A percentile compares a stretch with the other conserved stretches of the same genome.
These are phyloP conservation scores for Yamadazyma phyllophila DNA, from an alignment of 805 yeast genomes.

Conservation along the genomic window DNA sequence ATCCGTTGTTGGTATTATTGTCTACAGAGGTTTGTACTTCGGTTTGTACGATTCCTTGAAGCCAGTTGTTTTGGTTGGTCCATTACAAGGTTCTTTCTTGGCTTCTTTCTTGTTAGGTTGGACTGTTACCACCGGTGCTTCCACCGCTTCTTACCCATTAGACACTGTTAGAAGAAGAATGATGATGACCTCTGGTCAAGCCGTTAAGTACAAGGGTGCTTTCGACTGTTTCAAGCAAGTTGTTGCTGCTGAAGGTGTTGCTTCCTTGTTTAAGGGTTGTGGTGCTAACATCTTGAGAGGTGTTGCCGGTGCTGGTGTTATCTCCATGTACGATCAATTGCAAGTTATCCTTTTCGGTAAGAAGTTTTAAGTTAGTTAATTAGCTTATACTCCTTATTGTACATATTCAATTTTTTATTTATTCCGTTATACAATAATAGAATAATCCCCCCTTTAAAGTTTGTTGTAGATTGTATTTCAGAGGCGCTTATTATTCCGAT, in stretches of 20 bases:
- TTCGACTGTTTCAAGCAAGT: conserved; percentile 88
- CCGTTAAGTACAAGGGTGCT: conserved; percentile 94
- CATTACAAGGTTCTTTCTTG: conserved; percentile 89
- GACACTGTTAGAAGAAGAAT: conserved; percentile 99
- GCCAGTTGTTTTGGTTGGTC: conserved; percentile 92
- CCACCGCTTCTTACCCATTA: conserved; percentile 98
- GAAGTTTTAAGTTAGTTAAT: conserved; percentile 51
- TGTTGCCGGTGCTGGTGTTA: conserved; percentile 99
- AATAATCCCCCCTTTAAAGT: conserved; percentile 4
- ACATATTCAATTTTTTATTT: conserved; percentile 13
- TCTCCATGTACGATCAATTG: conserved; percentile 95
- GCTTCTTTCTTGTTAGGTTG: conserved; percentile 97
- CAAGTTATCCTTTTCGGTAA: conserved; percentile 94
- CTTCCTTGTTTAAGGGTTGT: conserved; percentile 96
- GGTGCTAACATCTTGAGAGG: conserved; percentile 99
- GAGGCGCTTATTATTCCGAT: no score
- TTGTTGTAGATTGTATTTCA: neutral
- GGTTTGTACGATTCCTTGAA: conserved; percentile 96
- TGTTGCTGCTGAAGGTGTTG: conserved; percentile 94
- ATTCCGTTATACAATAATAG: conserved; percentile 13
- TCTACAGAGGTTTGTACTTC: conserved; percentile 98
- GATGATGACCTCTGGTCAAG: conserved; percentile 99
- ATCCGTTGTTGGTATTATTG: conserved; percentile 95
- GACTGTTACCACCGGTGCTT: conserved; percentile 98
- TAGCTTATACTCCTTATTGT: conserved; percentile 10